Conservation (phyloP, 2,329 filamentous ascomycete genomes). For the Alternaria gaisen region DNA sequence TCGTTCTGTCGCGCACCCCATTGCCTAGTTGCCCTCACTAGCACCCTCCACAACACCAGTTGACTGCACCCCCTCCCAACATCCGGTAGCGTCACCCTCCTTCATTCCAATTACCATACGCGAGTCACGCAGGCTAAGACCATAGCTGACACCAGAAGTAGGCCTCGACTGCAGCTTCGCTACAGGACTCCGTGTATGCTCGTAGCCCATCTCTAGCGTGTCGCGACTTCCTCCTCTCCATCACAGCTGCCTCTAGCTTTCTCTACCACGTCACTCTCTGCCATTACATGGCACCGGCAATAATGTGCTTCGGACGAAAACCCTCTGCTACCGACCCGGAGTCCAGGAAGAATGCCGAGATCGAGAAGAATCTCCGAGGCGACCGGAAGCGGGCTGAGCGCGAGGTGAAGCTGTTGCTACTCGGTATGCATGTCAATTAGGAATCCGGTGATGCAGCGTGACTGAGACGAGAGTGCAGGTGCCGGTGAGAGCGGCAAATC, state of each 20-base stretch:
- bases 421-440: slow-evolving; percentile 71
- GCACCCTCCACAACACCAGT: not conserved
- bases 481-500: slow-evolving; percentile 96
- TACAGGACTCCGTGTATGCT: slow-evolving; percentile 8
- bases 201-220: slow-evolving; percentile 8
- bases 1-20: slow-evolving; percentile 6
- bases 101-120: slow-evolving; percentile 1
- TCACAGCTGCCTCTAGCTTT: slow-evolving; percentile 13
- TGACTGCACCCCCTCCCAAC: slow-evolving; percentile 16
- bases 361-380: slow-evolving; percentile 83
- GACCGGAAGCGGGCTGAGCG: slow-evolving; percentile 88
- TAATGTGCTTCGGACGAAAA: slow-evolving; percentile 64
- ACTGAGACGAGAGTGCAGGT: slow-evolving; percentile 64
- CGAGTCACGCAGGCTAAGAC: slow-evolving; percentile 8
- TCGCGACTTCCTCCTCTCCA: slow-evolving; percentile 12
- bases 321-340: slow-evolving; percentile 58
- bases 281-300: slow-evolving; percentile 49
- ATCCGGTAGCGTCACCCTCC: slow-evolving; percentile 20
- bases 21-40: slow-evolving; percentile 4
- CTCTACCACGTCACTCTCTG: not conserved
- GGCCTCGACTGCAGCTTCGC: slow-evolving; percentile 8
- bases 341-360: slow-evolving; percentile 68
- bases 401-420: slow-evolving; percentile 91
- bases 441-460: slow-evolving; percentile 14
- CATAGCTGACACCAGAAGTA: not conserved